phyloP scores from a whole-genome alignment of 345 rosid genomes.

The Citrus inodora region DNA sequence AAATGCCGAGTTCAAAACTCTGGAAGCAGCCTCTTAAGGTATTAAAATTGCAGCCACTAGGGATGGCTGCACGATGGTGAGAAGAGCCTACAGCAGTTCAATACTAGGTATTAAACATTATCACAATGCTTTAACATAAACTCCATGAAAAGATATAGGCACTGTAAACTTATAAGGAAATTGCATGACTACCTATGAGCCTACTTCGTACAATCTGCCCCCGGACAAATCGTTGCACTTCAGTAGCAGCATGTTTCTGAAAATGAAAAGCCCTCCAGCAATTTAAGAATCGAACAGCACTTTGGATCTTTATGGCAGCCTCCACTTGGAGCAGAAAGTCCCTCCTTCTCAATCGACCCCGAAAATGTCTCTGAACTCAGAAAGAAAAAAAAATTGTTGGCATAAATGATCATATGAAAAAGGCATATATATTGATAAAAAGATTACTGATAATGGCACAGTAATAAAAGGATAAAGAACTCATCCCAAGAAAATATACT shows the following conservation, averaged over 20 bases:
- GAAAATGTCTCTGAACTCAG: slow-evolving; percentile 47
- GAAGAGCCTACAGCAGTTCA: slow-evolving; percentile 41
- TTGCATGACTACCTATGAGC: slow-evolving; percentile 50
- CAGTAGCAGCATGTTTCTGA: slow-evolving; percentile 48
- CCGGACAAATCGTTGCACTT: slow-evolving; percentile 54
- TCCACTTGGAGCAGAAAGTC: slow-evolving; percentile 35
- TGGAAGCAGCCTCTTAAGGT: slow-evolving; percentile 19
- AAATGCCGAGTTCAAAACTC: slow-evolving; percentile 25
- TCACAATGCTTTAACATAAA: slow-evolving; percentile 5
- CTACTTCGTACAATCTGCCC: slow-evolving; percentile 53
- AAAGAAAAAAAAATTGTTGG: not conserved
- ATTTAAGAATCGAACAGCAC: slow-evolving; percentile 37
- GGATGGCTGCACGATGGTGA: slow-evolving; percentile 17
- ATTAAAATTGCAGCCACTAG: slow-evolving; percentile 11
- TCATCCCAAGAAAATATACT: not conserved
- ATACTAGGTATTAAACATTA: slow-evolving; percentile 3
- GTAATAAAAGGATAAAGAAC: not conserved
- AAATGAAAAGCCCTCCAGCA: slow-evolving; percentile 32
- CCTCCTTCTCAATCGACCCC: slow-evolving; percentile 63
- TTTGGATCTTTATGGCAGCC: slow-evolving; percentile 59
- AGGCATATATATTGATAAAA: not conserved
- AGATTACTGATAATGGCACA: not conserved
- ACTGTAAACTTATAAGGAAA: slow-evolving; percentile 3
- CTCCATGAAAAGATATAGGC: not conserved
- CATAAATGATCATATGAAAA: not conserved